Base-by-base conservation (phyloP, 306 rosid species). In the Pyrus pyrifolia region DNA sequence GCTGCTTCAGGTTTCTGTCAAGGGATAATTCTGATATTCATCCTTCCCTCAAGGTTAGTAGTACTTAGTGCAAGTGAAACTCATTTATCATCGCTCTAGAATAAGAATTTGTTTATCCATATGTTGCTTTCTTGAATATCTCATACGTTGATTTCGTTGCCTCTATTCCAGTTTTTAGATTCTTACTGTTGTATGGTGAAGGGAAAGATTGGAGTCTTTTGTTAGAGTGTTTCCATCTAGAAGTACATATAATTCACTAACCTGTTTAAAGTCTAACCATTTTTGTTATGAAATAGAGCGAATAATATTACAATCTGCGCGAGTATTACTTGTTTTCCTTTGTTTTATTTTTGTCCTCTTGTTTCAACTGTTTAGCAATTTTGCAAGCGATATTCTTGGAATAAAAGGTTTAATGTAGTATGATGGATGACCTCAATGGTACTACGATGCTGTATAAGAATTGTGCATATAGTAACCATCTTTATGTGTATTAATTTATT, bases 1-100 rank as follows among this genome's bases (percentile, higher is more conserved):
- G 98, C 96, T 92, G 97, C 95, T 92, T 95, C 83, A 90, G 98
- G 79, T 95, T 87, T 85, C 83, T 95, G 89, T 95, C 98, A 70
- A 89, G 97, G 83, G 93, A 95, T 69, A 80, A 72, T 83, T 89
- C 98, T 74, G 87, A 79, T 81, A 25, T 92, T 83, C 98, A 90
- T 86, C 93, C 97, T 83, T 92, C 97, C 67, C 95, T 95, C 61
- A 88, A 91, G 96, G 98, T 92, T 70, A 59, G 83, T 44, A 8
- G 35, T 33, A 73, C 14, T 38, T 63, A 11, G 42, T 66, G 27
- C 69, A 30, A 19, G 58, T 23, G 44, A 45, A 51, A 53, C 59
- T 69, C 52, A 38, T 31, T 38, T 55, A 65, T 57, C 31, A 52
- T 53, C 68, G 15, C 58, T 13, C 71, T 3, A 11, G 21, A 21